Evolutionary conservation across 495 filamentous ascomycete species (phyloP), one percentile per base, ranked within the genome.

Genomic region (Penicillium angulare): DNA sequence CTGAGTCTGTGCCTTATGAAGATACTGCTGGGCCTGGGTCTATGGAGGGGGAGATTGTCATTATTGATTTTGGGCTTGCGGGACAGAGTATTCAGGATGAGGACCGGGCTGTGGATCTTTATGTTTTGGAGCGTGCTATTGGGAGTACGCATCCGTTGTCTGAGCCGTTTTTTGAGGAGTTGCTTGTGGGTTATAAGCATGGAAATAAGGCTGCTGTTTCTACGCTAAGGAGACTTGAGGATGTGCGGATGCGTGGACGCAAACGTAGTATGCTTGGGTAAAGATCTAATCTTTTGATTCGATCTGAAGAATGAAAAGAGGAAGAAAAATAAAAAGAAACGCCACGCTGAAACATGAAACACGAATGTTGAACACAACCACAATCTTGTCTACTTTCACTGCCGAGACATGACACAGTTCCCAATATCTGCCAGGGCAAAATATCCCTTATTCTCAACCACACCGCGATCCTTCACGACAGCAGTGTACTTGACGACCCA

Each of bases 401-500:
- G 35, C 53, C 49, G 60, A 45, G 51, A 15, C 53, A 71, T 57
- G 43, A 75, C 64, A 54, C 72, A 73, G 43, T 49, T 75, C 52
- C 61, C 73, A 44, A 92, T 66, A 66, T 90, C 84, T 12, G 90
- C 92, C 43, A 84, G 81, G 3, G 91, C 90, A 74, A 96, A 95
- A 68, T 95, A 97, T 12, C 93, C 93, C 74, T 97, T 97, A 63
- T 93, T 96, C 79, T 99, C 93, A 44, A 99, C 90, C 4, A 97
- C 93, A 0, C 93, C 95, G n/a, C 93, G 77, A 65, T 97, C 85
- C 65, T 87, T 88, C 23, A 97, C 89, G n/a, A 97, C 90, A 5
- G 95, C 95, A 17, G 95, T 97, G 68, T 99, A 99, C 65, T 97
- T 97, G 49, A 92, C 86, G 24, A 97, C 93, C 92, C 92, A 99